Base-by-base conservation (phyloP, 2,329 filamentous ascomycete genomes). In the Aspergillus sp. region DNA sequence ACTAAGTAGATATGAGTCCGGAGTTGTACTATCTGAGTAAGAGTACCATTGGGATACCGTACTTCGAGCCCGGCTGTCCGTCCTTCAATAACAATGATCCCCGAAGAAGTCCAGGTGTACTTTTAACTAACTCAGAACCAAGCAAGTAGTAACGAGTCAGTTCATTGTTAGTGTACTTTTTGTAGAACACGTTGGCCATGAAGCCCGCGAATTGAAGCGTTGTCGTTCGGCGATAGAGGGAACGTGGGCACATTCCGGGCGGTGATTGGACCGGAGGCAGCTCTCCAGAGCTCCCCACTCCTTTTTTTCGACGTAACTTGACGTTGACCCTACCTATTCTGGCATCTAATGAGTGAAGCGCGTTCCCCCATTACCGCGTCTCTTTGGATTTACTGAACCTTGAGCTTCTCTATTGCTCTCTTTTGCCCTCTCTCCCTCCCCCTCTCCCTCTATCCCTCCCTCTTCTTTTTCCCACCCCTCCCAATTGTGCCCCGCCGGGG, bases 281-380 rank as follows among this genome's bases (percentile, higher is more conserved):
- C 64, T 66, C 52, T 44, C 58, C 59, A 62, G 56, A 63, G 62
- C 59, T 66, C 62, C 25, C 65, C 62, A 62, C 61, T 60, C 41
- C 55, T 61, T 59, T 44, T 55, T 54, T 32, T 42, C 52, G 42
- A 42, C 25, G 52, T 41, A 30, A 54, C 36, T 54, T 42, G 52
- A 54, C 52, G 39, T 54, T 42, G 38, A 30, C 51, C 42, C 53
- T 47, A 30, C 53, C 38, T 25, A 54, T 44, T 44, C 21, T 44
- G 23, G 21, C 36, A 55, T 30, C n/a, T n/a, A 8, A 50, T 30
- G 47, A 48, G 44, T 8, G 23, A 13, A 23, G 27, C 27, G 27
- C 27, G 27, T 30, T 30, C 21, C 19, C 44, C 44, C 23, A 13
- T 48, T 23, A 23, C 44, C 44, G 47, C 25, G 47, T n/a, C 8